These are phyloP conservation scores for Podospora pseudopauciseta DNA, from an alignment of 495 filamentous ascomycete species.

Conservation along the genomic window DNA sequence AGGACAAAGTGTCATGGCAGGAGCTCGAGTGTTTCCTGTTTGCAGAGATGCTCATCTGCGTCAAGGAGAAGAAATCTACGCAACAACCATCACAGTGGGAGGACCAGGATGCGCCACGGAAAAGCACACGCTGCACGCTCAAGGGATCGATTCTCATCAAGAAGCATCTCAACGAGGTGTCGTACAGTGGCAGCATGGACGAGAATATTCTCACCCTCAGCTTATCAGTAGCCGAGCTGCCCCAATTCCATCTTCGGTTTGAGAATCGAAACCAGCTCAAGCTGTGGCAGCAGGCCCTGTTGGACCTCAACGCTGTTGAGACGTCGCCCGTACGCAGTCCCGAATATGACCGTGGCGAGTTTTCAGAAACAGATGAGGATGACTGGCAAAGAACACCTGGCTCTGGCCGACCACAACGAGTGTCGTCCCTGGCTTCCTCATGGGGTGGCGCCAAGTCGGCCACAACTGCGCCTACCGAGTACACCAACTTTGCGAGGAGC, in stretches of 20 bases:
- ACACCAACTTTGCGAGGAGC: conserved; percentile 61
- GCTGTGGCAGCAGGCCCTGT: conserved; percentile 82
- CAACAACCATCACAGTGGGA: conserved; percentile 57
- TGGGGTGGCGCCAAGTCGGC: conserved; percentile 78
- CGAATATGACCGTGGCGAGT: conserved; percentile 72
- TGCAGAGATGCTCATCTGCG: conserved; percentile 98
- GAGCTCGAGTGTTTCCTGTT: conserved; percentile 97
- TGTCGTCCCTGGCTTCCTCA: conserved; percentile 80
- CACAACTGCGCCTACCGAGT: conserved; percentile 77
- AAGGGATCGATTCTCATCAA: conserved; percentile 99
- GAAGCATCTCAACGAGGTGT: conserved; percentile 90
- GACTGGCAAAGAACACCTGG: conserved; percentile 65
- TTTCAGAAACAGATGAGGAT: conserved; percentile 85
- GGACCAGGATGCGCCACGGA: conserved; percentile 57
- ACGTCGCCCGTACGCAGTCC: conserved; percentile 57
- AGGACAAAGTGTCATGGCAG: conserved; percentile 96
- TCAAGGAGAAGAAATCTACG: conserved; percentile 85
- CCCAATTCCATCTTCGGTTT: conserved; percentile 93
- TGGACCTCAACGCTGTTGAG: conserved; percentile 72
- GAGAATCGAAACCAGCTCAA: conserved; percentile 81
- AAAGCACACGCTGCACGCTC: conserved; percentile 73
- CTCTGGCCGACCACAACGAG: conserved; percentile 63
- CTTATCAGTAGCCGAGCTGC: conserved; percentile 90
- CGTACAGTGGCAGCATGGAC: conserved; percentile 63
- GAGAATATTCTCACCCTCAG: conserved; percentile 84